A percentile compares a stretch with the other conserved stretches of the same genome.
phyloP scores from a whole-genome alignment of 2,329 filamentous ascomycete genomes.

The Paraphaeosphaeria sporulosa region DNA sequence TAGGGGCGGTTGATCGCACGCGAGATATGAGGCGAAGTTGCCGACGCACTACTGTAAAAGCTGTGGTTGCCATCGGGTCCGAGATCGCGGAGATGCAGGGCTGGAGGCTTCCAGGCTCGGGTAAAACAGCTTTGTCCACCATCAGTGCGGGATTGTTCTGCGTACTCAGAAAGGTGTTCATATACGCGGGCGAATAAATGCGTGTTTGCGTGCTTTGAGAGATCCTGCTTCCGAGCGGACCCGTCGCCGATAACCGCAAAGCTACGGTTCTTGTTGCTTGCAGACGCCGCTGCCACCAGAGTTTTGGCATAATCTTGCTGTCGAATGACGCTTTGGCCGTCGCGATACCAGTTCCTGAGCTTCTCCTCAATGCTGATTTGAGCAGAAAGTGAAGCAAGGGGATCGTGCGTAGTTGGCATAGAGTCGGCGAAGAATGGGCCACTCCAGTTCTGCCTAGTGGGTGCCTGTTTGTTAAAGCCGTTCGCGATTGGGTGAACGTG shows the following conservation, averaged over 20 bases:
- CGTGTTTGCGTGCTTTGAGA: slow-evolving; percentile 34
- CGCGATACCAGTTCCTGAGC: slow-evolving; percentile 52
- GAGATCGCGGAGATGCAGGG: slow-evolving; percentile 50
- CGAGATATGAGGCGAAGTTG: background rate
- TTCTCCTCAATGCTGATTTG: slow-evolving; percentile 43
- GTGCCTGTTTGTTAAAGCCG: slow-evolving; percentile 31
- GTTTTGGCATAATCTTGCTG: slow-evolving; percentile 36
- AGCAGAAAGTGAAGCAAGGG: slow-evolving; percentile 31
- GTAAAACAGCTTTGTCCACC: slow-evolving; percentile 50
- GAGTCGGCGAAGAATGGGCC: slow-evolving; percentile 48
- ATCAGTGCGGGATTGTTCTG: slow-evolving; percentile 34
- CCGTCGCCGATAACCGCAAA: slow-evolving; percentile 25
- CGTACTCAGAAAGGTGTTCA: slow-evolving; percentile 53
- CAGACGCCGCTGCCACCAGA: slow-evolving; percentile 29
- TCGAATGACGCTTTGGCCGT: slow-evolving; percentile 35
- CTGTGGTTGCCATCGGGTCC: slow-evolving; percentile 47
- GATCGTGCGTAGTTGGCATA: slow-evolving; percentile 37
- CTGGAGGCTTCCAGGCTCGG: slow-evolving; percentile 45
- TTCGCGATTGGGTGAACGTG: slow-evolving; percentile 33
- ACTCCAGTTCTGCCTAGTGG: slow-evolving; percentile 45
- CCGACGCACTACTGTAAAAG: slow-evolving; percentile 39
- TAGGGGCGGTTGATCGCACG: slow-evolving; percentile 7
- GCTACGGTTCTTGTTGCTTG: slow-evolving; percentile 17
- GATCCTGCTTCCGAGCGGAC: slow-evolving; percentile 2
- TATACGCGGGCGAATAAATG: slow-evolving; percentile 51